Percentiles rank a stretch among this genome's conserved stretches.
Evolutionary conservation across 2,329 filamentous ascomycete species (phyloP).

Genomic region (Ophiocordyceps robertsii): DNA sequence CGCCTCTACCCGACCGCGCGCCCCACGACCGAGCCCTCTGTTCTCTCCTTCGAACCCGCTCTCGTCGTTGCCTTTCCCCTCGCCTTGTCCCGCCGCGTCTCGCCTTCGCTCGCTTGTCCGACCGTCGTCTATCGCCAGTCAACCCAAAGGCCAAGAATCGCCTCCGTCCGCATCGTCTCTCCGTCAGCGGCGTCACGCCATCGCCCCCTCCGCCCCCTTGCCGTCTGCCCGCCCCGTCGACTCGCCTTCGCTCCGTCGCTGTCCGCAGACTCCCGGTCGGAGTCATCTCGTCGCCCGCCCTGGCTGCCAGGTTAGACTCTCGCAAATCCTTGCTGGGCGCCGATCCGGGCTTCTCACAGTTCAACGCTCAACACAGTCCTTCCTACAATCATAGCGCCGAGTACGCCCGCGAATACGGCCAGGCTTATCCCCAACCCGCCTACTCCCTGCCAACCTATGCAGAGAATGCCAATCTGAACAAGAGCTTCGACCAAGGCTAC

Average conservation of each 20-base stretch:
- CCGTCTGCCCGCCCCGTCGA: not conserved
- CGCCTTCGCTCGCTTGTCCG: too few species aligned
- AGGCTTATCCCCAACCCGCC: conserved; percentile 18
- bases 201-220: not conserved
- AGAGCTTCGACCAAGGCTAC: conserved; percentile 19
- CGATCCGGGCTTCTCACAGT: conserved; percentile 23
- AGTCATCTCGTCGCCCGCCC: conserved; percentile 18
- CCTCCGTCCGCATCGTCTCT: not conserved
- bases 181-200: not conserved
- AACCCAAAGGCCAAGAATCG: too few species aligned
- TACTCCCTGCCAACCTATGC: conserved; percentile 12
- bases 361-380: conserved; percentile 10
- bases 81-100: too few species aligned
- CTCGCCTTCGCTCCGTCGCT: not conserved
- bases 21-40: too few species aligned
- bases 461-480: conserved; percentile 14
- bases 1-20: too few species aligned
- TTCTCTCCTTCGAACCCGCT: too few species aligned
- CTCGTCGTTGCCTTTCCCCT: too few species aligned
- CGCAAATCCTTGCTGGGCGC: conserved; percentile 25
- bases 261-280: conserved; percentile 21
- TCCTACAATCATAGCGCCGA: conserved; percentile 12
- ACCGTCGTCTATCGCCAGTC: too few species aligned
- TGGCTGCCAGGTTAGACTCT: conserved; percentile 27
- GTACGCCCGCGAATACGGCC: conserved; percentile 17